Conservation (phyloP, 805 yeast genomes). For the Saturnispora hagleri region DNA sequence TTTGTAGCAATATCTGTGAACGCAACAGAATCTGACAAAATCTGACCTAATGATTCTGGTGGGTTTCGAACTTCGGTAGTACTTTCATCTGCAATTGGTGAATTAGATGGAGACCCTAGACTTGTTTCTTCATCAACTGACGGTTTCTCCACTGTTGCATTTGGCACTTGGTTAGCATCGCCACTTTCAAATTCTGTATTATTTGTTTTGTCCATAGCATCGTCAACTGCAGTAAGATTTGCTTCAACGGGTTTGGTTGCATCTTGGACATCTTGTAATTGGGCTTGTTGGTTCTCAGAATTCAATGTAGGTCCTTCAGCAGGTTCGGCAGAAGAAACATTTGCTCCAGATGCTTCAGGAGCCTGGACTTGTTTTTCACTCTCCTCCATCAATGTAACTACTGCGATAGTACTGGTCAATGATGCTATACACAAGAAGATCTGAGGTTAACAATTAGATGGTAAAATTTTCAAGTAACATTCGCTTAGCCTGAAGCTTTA, state of each 20-base stretch:
- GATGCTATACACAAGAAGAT: not conserved
- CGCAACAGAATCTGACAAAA: not conserved
- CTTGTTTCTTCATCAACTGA: not conserved
- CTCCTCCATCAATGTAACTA: not conserved
- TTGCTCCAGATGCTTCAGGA: not conserved
- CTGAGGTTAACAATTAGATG: not conserved
- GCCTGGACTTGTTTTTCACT: not conserved
- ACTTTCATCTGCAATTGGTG: no score
- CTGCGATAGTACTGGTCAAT: not conserved
- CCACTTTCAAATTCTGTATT: not conserved
- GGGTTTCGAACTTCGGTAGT: not conserved
- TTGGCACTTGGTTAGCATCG: not conserved
- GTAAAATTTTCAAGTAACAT: not conserved
- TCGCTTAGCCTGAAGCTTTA: not conserved
- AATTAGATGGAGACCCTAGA: not conserved
- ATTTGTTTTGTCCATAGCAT: not conserved
- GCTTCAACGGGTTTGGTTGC: not conserved
- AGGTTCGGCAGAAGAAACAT: not conserved
- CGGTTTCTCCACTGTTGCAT: not conserved
- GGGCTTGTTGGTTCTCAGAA: not conserved
- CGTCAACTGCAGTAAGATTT: not conserved
- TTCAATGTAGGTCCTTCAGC: not conserved
- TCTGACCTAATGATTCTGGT: not conserved
- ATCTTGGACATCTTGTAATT: not conserved
- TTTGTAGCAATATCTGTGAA: slow-evolving; percentile 2